Evolutionary conservation across 805 yeast genomes (phyloP), one percentile per base, ranked within the genome.

Genomic region (Scheffersomyces amazonensis): DNA sequence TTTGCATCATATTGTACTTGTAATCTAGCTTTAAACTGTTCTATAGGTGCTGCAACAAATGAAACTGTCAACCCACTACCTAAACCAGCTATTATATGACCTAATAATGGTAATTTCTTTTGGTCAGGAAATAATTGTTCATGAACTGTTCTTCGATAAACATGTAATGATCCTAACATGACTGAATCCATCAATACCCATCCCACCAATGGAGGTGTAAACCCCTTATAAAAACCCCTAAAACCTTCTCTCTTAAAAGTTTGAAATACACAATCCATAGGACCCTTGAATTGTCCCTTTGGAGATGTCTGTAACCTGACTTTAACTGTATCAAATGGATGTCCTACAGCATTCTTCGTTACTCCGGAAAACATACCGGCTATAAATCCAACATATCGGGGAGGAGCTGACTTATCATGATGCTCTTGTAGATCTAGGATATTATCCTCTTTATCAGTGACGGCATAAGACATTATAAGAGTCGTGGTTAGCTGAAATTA

Each of bases 11-110:
- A 89, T 54, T 89, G 96, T 10, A 89, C 88, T 59, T 89, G 96
- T 35, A 89, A 69, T 44, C 95, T 73, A 3, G 95, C 96, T 62
- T 89, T 89, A 48, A 89, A 80, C 50, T 84, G 83, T 58, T 89
- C 97, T 6, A 89, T 83, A 2, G 96, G 96, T 0, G 96, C 96
- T 4, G 97, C 97, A n/a, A 89, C 90, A 65, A 89, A 84, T 33
- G 91, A 81, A 11, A 89, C 96, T 0, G 96, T 89, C 83, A 83
- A 78, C 2, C 97, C 96, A 7, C 93, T 80, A n/a, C 95, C 95
- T 21, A 78, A 56, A 0, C 81, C 83, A 1, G 96, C 91, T 16
- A 83, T 59, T 21, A 84, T 70, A 53, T 84, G 88, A 1, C 95
- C 96, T 12, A 73, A 43, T 12, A 88, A 58, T 1, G 96, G 96